Conservation (phyloP, 1,284 basidiomycete species). For the Phylloboletellus chloephorus region DNA sequence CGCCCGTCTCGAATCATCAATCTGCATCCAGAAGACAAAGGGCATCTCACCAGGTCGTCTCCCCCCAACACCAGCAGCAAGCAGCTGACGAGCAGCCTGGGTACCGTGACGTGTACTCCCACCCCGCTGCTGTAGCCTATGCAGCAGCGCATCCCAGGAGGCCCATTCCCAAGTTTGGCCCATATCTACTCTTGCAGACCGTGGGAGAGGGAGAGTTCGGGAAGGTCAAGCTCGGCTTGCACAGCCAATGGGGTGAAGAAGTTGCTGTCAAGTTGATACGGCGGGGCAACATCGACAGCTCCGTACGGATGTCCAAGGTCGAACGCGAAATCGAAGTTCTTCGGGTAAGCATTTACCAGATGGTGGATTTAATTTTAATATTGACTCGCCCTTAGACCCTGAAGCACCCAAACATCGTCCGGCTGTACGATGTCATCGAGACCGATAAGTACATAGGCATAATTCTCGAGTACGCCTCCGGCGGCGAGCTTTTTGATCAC, state of each 20-base stretch:
- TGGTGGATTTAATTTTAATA: constrained; percentile 2
- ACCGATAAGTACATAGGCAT: constrained; percentile 99
- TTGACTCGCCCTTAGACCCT: constrained; percentile 56
- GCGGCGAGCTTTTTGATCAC: constrained; percentile 98
- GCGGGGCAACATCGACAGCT: constrained; percentile 85
- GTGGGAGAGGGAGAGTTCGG: constrained; percentile 99
- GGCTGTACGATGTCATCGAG: constrained; percentile 97
- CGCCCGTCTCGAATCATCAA: constrained; percentile 34
- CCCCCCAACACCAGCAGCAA: constrained; percentile 42
- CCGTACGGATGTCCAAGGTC: constrained; percentile 89
- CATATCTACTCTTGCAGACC: constrained; percentile 92
- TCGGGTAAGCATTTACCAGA: constrained; percentile 54
- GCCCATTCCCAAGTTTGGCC: constrained; percentile 88
- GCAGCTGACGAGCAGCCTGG: constrained; percentile 37
- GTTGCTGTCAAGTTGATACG: constrained; percentile 99
- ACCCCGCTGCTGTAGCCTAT: constrained; percentile 85
- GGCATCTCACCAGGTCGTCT: constrained; percentile 49
- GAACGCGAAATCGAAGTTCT: constrained; percentile 97
- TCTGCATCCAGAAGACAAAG: constrained; percentile 42
- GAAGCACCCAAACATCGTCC: constrained; percentile 97
- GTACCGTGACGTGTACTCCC: constrained; percentile 71
- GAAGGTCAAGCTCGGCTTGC: constrained; percentile 97
- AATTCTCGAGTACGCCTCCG: constrained; percentile 96
- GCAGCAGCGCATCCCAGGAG: constrained; percentile 78
- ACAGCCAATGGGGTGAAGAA: constrained; percentile 93